These are phyloP conservation scores for Brassica carinata DNA, from an alignment of 345 rosid species.

Conservation along the genomic window DNA sequence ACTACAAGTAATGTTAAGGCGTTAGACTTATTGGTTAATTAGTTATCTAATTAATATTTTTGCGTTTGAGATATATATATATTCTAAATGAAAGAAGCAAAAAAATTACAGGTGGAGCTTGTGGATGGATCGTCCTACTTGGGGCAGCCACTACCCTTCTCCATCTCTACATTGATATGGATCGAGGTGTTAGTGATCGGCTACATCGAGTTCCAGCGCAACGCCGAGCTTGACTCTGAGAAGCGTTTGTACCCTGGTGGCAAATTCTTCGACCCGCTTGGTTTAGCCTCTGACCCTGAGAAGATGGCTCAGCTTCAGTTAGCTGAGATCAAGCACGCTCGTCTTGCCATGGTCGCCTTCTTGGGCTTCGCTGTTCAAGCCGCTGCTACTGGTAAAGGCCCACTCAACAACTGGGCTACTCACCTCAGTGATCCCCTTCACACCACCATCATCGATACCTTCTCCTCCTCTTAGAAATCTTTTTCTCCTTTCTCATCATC, in stretches of 20 bases:
- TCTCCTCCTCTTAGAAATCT: slow-evolving; percentile 45
- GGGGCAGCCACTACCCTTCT: slow-evolving; percentile 88
- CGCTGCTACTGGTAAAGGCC: slow-evolving; percentile 78
- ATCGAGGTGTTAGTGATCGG: slow-evolving; percentile 82
- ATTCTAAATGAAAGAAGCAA: neutral
- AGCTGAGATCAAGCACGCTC: slow-evolving; percentile 99
- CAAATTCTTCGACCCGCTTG: slow-evolving; percentile 80
- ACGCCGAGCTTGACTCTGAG: slow-evolving; percentile 89
- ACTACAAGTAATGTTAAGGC: neutral
- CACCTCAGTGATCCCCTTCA: slow-evolving; percentile 99
- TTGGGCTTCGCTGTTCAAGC: slow-evolving; percentile 95
- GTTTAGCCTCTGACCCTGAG: slow-evolving; percentile 88
- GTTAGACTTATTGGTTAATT: no score
- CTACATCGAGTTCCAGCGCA: slow-evolving; percentile 92
- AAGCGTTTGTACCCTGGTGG: slow-evolving; percentile 94
- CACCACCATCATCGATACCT: slow-evolving; percentile 90
- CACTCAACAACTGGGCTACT: slow-evolving; percentile 98
- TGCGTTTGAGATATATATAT: neutral
- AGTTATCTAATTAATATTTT: no score
- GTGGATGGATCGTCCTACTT: slow-evolving; percentile 93
- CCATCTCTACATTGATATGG: slow-evolving; percentile 83
- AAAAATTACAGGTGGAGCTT: slow-evolving; percentile 65
- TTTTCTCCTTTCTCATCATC: neutral
- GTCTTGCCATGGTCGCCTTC: slow-evolving; percentile 92
- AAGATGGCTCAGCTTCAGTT: slow-evolving; percentile 80